These are phyloP conservation scores for Luvunga scandens DNA, from an alignment of 345 rosid genomes.

Conservation along the genomic window DNA sequence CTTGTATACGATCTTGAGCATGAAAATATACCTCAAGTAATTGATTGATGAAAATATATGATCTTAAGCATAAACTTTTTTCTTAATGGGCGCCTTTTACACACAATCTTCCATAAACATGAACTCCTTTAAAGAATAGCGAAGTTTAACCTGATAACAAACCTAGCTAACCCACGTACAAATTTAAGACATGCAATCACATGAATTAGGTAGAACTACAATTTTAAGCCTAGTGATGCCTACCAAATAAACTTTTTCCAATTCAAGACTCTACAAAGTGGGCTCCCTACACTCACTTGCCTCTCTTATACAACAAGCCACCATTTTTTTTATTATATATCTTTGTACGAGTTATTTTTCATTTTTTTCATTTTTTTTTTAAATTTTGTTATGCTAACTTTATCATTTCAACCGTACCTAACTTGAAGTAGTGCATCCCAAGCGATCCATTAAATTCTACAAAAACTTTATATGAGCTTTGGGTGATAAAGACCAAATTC, in stretches of 20 bases:
- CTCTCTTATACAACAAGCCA: constrained; percentile 27
- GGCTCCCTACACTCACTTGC: constrained; percentile 19
- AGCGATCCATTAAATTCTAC: constrained; percentile 13
- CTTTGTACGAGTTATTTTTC: not conserved
- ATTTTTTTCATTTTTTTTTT: not conserved
- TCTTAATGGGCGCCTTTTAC: too few relatives aligned
- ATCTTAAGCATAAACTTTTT: too few relatives aligned
- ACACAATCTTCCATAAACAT: too few relatives aligned
- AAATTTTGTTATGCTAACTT: constrained; percentile 9
- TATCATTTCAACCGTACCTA: constrained; percentile 14
- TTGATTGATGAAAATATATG: not conserved
- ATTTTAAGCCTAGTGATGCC: constrained; percentile 1
- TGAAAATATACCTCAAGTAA: not conserved
- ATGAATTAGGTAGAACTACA: constrained; percentile 24
- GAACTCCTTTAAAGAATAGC: too few relatives aligned
- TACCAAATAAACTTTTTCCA: not conserved
- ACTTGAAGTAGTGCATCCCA: constrained; percentile 24
- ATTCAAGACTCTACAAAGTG: constrained; percentile 13
- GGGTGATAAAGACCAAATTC: constrained; percentile 20
- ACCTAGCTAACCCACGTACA: not conserved
- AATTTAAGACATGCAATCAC: constrained; percentile 6
- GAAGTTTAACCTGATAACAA: constrained; percentile 12
- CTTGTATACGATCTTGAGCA: too few relatives aligned
- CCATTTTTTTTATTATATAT: not conserved
- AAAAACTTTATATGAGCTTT: not conserved